Conservation (phyloP, 441 rosid genomes). For the Gossypium gossypioides region DNA sequence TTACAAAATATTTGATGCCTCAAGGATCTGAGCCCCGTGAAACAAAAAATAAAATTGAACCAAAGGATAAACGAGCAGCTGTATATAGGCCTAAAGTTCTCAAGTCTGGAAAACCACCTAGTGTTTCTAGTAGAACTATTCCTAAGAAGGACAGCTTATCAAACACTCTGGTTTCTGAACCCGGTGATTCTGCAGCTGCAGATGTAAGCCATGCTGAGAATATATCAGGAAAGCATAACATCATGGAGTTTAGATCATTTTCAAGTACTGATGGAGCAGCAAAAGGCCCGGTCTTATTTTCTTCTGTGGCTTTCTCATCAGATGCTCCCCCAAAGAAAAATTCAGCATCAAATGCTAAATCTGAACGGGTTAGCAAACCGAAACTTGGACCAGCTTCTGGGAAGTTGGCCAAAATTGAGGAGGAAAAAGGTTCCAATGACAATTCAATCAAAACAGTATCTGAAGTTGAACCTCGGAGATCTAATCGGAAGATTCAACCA, state of each 20-base stretch:
- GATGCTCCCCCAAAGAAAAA: constrained; percentile 38
- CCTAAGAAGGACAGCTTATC: constrained; percentile 38
- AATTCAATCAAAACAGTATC: constrained; percentile 30
- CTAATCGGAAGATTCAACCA: constrained; percentile 87
- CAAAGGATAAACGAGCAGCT: constrained; percentile 48
- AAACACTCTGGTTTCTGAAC: constrained; percentile 28
- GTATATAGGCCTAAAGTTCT: constrained; percentile 46
- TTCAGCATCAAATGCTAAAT: constrained; percentile 30
- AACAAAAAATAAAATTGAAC: constrained; percentile 47
- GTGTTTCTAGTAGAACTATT: constrained; percentile 38
- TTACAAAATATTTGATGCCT: constrained; percentile 54
- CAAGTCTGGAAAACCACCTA: constrained; percentile 48
- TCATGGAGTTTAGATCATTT: constrained; percentile 28
- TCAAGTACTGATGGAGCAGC: constrained; percentile 40
- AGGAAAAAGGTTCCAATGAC: constrained; percentile 35
- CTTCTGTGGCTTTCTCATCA: constrained; percentile 35
- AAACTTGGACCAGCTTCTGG: constrained; percentile 48
- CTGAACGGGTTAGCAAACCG: constrained; percentile 39
- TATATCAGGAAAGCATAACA: constrained; percentile 32
- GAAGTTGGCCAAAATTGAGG: constrained; percentile 55
- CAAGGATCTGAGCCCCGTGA: constrained; percentile 53
- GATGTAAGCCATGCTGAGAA: constrained; percentile 28
- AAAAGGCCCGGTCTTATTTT: constrained; percentile 38
- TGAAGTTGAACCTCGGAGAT: constrained; percentile 80
- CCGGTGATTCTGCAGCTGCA: constrained; percentile 25